Base-by-base conservation (phyloP, 306 rosid genomes). In the Astragalus glycyphyllos region DNA sequence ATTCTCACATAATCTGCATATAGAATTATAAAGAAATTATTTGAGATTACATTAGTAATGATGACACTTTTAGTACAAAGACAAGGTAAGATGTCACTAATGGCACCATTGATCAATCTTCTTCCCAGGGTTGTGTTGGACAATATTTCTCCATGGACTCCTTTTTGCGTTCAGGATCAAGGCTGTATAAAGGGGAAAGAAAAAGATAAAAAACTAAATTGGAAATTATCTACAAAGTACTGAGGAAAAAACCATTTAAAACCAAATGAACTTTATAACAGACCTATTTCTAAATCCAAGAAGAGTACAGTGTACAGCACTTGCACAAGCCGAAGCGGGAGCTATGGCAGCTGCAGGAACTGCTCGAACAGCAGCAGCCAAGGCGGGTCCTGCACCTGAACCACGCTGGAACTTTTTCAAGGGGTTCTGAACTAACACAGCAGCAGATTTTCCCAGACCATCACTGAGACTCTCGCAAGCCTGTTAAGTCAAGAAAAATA, bases 201-300 rank as follows among this genome's bases (percentile, higher is more conserved):
- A 4, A 20, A 75, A 26, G 31, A 26, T 37, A 47, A 75, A 40
- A 34, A 45, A 42, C 20, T 23, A 38, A 57, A 46, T 41, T 55
- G 13, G 29, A 80, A 65, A n/a, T 31, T 15, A 53, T 64, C 10
- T 53, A 54, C 65, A 8, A 23, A 63, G 40, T 26, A 40, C 23
- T 5, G 8, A 37, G 41, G 65, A 37, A 70, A 62, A 4, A 70
- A 73, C 16, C 5, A 40, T 44, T 72, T 60, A 44, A 76, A 77
- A 56, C 8, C 38, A 74, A 64, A 63, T 23, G 40, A 77, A 53
- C 57, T 68, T 37, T 54, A 75, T 49, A 51, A 68, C 77, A 37
- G 49, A 94, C 99, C 99, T 91, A 76, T 94, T 94, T 84, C 99
- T 87, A 81, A 94, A 75, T 67, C 99, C 99, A 83, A 90, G 96